phyloP scores from a whole-genome alignment of 1,284 basidiomycete genomes.

The Anthracocystis setariae region DNA sequence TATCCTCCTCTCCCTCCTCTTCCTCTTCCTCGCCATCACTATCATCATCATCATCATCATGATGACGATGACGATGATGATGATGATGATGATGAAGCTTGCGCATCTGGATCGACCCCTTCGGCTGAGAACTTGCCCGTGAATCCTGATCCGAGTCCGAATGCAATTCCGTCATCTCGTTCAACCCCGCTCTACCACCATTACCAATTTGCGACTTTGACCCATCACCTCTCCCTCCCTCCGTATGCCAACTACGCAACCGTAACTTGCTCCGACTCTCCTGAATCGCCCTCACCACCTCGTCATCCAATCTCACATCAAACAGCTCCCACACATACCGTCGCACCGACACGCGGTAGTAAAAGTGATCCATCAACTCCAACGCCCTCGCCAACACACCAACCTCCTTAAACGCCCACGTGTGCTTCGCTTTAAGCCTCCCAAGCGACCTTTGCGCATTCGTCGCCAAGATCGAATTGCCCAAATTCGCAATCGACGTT shows the following conservation, averaged over 20 bases:
- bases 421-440: slow-evolving; percentile 71
- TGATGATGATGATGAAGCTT: too few species aligned
- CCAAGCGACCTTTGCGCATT: slow-evolving; percentile 56
- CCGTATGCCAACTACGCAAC: slow-evolving; percentile 1
- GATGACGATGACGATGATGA: too few species aligned
- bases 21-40: slow-evolving; percentile 8
- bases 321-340: slow-evolving; percentile 93
- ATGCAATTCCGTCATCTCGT: slow-evolving; percentile 12
- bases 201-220: slow-evolving; percentile 1
- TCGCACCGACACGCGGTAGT: slow-evolving; percentile 81
- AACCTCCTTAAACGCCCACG: slow-evolving; percentile 43
- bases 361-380: slow-evolving; percentile 71
- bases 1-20: slow-evolving; percentile 19
- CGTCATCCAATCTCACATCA: slow-evolving; percentile 70
- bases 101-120: too few species aligned
- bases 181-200: slow-evolving; percentile 16
- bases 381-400: slow-evolving; percentile 56
- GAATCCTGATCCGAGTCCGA: slow-evolving; percentile 21
- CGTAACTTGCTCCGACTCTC: slow-evolving; percentile 27
- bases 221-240: background rate
- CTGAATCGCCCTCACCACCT: slow-evolving; percentile 25
- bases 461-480: slow-evolving; percentile 89
- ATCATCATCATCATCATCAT: background rate
- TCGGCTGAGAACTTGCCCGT: too few species aligned
- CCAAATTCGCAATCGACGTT: slow-evolving; percentile 88